Evolutionary conservation across 352 stramenopile species (phyloP).

Genomic region (Globisporangium nagaii): DNA sequence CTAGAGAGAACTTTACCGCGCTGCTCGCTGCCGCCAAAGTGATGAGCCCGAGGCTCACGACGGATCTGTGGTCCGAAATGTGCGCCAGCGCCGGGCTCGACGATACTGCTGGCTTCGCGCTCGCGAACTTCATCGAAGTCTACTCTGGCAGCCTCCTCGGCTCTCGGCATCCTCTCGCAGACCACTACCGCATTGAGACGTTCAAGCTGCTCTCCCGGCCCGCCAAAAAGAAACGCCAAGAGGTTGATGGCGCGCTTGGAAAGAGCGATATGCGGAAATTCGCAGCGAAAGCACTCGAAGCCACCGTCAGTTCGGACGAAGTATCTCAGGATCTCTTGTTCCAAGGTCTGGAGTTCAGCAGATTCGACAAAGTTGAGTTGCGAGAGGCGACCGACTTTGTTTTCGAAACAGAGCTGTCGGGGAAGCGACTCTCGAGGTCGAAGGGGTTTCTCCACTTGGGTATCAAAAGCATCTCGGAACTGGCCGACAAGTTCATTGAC

Average conservation of each 20-base stretch:
- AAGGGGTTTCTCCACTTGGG: conserved; percentile 35
- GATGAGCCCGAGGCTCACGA: conserved; percentile 32
- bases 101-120: conserved; percentile 23
- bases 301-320: conserved; percentile 40
- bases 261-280: conserved; percentile 46
- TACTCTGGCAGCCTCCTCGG: conserved; percentile 33
- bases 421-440: conserved; percentile 21
- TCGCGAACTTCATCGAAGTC: conserved; percentile 34
- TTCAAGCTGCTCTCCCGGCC: conserved; percentile 42
- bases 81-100: conserved; percentile 31
- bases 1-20: conserved; percentile 33
- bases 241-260: conserved; percentile 33
- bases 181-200: conserved; percentile 55
- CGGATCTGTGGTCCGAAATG: conserved; percentile 31
- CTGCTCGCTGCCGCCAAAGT: conserved; percentile 31
- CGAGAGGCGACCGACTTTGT: conserved; percentile 12
- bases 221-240: conserved; percentile 12
- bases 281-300: conserved; percentile 31
- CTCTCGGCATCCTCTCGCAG: conserved; percentile 32
- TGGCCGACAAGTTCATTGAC: conserved; percentile 29
- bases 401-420: conserved; percentile 22
- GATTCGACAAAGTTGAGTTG: conserved; percentile 30
- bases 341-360: conserved; percentile 42
- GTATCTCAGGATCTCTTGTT: conserved; percentile 38
- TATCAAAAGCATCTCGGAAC: conserved; percentile 29